These are phyloP conservation scores for Lepidium africanum DNA, from an alignment of 345 rosid species.

Conservation along the genomic window DNA sequence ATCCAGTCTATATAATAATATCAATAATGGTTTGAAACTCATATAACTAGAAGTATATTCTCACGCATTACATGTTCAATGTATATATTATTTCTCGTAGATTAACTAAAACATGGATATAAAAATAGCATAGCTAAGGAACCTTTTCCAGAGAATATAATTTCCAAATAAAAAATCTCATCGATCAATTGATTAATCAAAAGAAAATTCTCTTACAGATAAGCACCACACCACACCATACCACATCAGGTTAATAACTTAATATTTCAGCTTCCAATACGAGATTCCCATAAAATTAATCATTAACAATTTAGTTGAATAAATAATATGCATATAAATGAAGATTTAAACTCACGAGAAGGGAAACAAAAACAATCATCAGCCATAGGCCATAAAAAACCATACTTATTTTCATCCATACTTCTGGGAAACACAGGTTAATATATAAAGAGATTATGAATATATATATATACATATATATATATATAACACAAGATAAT, in stretches of 20 bases:
- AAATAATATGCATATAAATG: conserved; percentile 8
- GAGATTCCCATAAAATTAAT: conserved; percentile 22
- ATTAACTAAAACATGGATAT: background rate
- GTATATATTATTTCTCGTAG: background rate
- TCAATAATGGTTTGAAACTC: background rate
- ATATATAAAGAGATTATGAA: background rate
- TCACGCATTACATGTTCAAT: conserved; percentile 1
- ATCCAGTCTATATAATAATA: background rate
- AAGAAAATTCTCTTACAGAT: conserved; percentile 28
- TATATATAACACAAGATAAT: background rate
- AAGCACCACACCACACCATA: conserved; percentile 7
- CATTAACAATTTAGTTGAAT: background rate
- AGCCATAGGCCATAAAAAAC: background rate
- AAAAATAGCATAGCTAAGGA: background rate
- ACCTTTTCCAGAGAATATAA: conserved; percentile 21
- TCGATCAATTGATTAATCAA: conserved; percentile 4
- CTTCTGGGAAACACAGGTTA: background rate
- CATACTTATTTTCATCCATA: conserved; percentile 9
- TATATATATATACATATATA: background rate
- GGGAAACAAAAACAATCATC: background rate
- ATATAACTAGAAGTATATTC: background rate
- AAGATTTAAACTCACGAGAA: background rate
- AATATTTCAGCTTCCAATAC: conserved; percentile 12
- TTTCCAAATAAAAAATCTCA: background rate
- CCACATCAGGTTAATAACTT: conserved; percentile 20